phyloP scores from a whole-genome alignment of 768 basidiomycete species.

The Paxillus involutus region DNA sequence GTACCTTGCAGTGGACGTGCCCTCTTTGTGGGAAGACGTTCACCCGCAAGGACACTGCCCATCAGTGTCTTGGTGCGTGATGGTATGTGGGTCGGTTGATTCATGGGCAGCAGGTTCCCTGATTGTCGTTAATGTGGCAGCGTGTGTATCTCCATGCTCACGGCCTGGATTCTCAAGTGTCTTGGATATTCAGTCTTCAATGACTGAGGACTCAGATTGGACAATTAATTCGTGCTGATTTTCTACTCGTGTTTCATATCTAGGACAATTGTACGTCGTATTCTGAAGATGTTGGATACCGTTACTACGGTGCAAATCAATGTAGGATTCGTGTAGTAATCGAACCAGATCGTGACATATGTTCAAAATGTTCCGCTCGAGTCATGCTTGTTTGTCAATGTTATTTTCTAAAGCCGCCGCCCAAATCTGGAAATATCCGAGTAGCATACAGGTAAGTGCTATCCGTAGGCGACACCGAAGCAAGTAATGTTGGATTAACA shows the following conservation, averaged over 20 bases:
- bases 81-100: background rate
- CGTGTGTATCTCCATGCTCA: too few species aligned
- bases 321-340: background rate
- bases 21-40: background rate
- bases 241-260: too few species aligned
- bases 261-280: too few species aligned
- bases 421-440: background rate
- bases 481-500: too few species aligned
- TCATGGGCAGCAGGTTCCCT: background rate
- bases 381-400: background rate
- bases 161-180: too few species aligned
- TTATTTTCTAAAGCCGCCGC: background rate
- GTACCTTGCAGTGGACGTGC: background rate
- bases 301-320: background rate
- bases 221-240: too few species aligned
- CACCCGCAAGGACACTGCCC: background rate
- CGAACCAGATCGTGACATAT: background rate
- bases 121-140: too few species aligned
- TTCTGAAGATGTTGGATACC: background rate
- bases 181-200: too few species aligned
- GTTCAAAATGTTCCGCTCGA: too few species aligned
- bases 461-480: too few species aligned
- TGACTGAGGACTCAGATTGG: too few species aligned
- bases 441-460: too few species aligned
- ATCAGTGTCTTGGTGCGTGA: background rate